phyloP scores from a whole-genome alignment of 371 early-diverging fungal genomes.

The Mortierella sp. region DNA sequence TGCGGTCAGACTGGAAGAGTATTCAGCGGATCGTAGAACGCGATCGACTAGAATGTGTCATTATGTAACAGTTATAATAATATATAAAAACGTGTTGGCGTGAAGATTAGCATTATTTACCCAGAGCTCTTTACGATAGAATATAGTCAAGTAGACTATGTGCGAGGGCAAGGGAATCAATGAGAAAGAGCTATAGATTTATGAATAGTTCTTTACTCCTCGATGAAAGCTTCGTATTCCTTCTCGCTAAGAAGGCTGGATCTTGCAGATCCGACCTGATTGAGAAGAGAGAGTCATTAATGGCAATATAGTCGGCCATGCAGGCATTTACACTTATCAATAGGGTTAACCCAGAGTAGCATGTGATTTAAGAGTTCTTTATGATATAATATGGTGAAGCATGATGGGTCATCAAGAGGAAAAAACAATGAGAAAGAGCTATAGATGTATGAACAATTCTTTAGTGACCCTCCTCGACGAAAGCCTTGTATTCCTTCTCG shows the following conservation, averaged over 20 bases:
- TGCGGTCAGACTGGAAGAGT: constrained; percentile 88
- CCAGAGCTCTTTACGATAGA: too few relatives aligned
- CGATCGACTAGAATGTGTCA: constrained; percentile 73
- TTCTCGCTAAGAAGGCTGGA: too few relatives aligned
- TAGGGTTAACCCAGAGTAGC: too few relatives aligned
- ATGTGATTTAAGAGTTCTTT: not conserved
- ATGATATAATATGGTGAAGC: not conserved
- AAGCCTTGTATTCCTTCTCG: constrained; percentile 75
- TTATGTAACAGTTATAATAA: constrained; percentile 63
- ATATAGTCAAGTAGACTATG: too few relatives aligned
- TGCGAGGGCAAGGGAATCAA: not conserved
- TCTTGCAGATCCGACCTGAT: too few relatives aligned
- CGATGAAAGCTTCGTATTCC: not conserved
- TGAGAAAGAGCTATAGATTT: too few relatives aligned
- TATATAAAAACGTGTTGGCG: not conserved
- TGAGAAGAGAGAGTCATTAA: too few relatives aligned
- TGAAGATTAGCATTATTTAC: not conserved
- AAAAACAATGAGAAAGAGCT: not conserved
- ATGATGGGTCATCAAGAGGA: not conserved
- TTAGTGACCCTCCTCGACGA: constrained; percentile 58
- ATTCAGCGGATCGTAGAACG: constrained; percentile 89
- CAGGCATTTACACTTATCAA: too few relatives aligned
- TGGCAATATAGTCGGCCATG: too few relatives aligned
- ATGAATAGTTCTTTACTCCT: too few relatives aligned
- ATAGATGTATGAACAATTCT: not conserved